Base-by-base conservation (phyloP, 2,329 filamentous ascomycete genomes). In the Xylariaceae sp. region DNA sequence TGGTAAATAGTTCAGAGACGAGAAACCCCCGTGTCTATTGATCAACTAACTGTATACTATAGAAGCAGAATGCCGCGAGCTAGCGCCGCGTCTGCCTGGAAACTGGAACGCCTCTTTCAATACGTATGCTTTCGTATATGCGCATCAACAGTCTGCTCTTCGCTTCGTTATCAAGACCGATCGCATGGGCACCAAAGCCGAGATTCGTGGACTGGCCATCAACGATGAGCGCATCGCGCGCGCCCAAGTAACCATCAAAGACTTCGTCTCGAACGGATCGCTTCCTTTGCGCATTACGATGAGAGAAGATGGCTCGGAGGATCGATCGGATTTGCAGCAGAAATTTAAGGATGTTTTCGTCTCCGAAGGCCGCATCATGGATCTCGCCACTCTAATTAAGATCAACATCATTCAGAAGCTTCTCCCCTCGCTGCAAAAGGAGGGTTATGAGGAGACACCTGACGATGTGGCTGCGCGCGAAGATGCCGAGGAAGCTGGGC, bases 131-230 rank as follows among this genome's bases (percentile, higher is more conserved):
- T 97, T 97, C 74, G 85, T 92, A 64, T 97, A 97, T 76, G 85
- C 86, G 2, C 92, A 97, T 73, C 80, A 84, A 23, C 90, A 96
- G 72, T 96, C 91, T 0, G 87, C 91, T 13, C 90, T 92, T 83
- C 84, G 88, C 60, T 96, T 89, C 71, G 80, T 96, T 34, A 73
- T 97, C 66, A 93, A 92, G 71, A 76, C 96, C 63, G 91, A 88
- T 72, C 84, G 91, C 56, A 82, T 97, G 67, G 92, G 92, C 49
- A 82, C 82, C 67, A 96, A 93, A 71, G 88, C 89, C n/a, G 87
- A 96, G 62, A 80, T 97, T 45, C 85, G 91, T 67, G 92, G 88
- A 2, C 79, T 96, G 47, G 91, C 85, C 1, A 74, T 92, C 13
- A 89, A 88, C 30, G 88, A 92, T 70, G 92, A 97, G 69, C 87